Conservation (phyloP, 2,329 filamentous ascomycete genomes). For the Penicillium sp. region DNA sequence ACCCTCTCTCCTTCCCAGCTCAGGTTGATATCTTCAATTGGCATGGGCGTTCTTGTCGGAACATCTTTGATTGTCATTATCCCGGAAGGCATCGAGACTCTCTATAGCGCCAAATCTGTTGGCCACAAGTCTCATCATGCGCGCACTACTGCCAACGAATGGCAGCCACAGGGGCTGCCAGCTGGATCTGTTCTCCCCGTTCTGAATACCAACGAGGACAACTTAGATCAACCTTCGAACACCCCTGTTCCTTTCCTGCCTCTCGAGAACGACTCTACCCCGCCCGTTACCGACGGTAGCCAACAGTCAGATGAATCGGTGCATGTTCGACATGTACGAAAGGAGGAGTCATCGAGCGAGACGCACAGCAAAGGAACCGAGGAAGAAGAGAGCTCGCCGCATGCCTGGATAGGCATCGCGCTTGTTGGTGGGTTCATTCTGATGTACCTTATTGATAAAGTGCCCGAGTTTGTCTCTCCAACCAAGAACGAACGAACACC, state of each 20-base stretch:
- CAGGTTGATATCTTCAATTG: slow-evolving; percentile 82
- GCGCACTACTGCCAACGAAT: slow-evolving; percentile 26
- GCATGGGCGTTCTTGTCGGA: slow-evolving; percentile 88
- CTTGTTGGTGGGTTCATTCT: slow-evolving; percentile 83
- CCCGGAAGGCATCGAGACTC: slow-evolving; percentile 87
- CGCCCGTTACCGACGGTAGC: slow-evolving; percentile 5
- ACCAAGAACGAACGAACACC: slow-evolving; percentile 61
- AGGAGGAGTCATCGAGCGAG: slow-evolving; percentile 29
- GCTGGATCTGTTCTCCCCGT: slow-evolving; percentile 9
- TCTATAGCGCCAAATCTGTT: slow-evolving; percentile 55
- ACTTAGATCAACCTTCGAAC: slow-evolving; percentile 1
- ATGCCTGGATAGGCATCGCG: slow-evolving; percentile 79
- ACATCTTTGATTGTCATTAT: slow-evolving; percentile 97
- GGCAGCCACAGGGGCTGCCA: slow-evolving; percentile 24
- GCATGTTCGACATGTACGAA: slow-evolving; percentile 21
- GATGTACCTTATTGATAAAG: slow-evolving; percentile 91
- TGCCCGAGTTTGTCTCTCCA: slow-evolving; percentile 66
- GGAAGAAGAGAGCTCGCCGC: slow-evolving; percentile 48
- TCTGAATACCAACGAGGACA: slow-evolving; percentile 3
- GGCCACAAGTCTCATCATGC: slow-evolving; percentile 31
- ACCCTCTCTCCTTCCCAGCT: slow-evolving; percentile 79
- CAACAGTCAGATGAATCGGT: slow-evolving; percentile 10
- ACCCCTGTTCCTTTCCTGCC: slow-evolving; percentile 13
- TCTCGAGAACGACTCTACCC: slow-evolving; percentile 12
- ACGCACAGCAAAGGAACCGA: slow-evolving; percentile 40